Evolutionary conservation across 2,329 filamentous ascomycete species (phyloP).

Genomic region (Bipolaris cookei): DNA sequence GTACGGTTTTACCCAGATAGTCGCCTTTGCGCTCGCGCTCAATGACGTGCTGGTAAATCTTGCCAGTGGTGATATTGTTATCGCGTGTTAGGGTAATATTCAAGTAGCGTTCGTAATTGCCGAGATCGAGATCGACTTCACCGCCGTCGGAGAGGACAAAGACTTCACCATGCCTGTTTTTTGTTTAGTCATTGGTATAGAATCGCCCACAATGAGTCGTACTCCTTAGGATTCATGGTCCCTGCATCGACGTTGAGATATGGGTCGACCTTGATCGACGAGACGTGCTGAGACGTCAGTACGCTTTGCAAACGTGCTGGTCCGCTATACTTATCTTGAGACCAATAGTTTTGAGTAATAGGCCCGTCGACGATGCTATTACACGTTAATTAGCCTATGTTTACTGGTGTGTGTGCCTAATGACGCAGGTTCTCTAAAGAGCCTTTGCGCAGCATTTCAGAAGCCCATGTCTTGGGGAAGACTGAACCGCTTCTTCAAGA

Average conservation of each 20-base stretch:
- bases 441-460: neutral
- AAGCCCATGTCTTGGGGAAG: neutral
- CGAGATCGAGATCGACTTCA: conserved; percentile 76
- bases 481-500: neutral
- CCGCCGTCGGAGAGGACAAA: conserved; percentile 87
- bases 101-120: conserved; percentile 82
- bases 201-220: conserved; percentile 39
- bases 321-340: conserved; percentile 68
- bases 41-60: conserved; percentile 91
- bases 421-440: neutral
- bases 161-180: conserved; percentile 77
- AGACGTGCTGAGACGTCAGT: conserved; percentile 59
- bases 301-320: conserved; percentile 20
- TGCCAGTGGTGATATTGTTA: conserved; percentile 97
- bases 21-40: conserved; percentile 73
- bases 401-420: neutral
- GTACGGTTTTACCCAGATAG: conserved; percentile 87
- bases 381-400: conserved; percentile 36
- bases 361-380: conserved; percentile 71
- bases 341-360: conserved; percentile 80
- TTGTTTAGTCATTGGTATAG: conserved; percentile 17
- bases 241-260: conserved; percentile 81
- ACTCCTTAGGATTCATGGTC: conserved; percentile 71
- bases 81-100: conserved; percentile 81
- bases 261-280: conserved; percentile 73